Conservation (phyloP, 768 basidiomycete species). For the Mycena filopes region DNA sequence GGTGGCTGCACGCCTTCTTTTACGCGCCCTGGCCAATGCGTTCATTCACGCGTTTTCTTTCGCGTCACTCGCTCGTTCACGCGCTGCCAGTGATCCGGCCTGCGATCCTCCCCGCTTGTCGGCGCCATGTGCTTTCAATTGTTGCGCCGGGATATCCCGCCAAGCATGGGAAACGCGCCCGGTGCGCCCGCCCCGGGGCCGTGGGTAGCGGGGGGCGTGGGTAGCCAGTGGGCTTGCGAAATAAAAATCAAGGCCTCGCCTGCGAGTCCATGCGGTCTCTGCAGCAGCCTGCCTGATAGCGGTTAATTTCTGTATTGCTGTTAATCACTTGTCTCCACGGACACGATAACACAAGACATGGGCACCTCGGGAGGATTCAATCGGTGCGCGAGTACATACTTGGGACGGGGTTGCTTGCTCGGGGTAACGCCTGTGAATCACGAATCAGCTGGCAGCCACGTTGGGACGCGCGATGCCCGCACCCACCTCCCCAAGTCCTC, state of each 20-base stretch:
- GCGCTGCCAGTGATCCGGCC: conserved; percentile 9
- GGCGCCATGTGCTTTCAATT: conserved; percentile 21
- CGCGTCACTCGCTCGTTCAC: neutral
- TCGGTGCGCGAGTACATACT: too few relatives aligned
- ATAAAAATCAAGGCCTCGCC: too few relatives aligned
- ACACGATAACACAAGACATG: too few relatives aligned
- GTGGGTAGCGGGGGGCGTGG: neutral
- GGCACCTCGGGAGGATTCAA: too few relatives aligned
- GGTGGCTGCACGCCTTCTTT: neutral
- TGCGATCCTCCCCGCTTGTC: neutral
- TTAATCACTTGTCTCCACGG: too few relatives aligned
- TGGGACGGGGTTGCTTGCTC: too few relatives aligned
- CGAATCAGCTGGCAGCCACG: too few relatives aligned
- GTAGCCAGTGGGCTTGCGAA: neutral
- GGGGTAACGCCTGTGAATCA: too few relatives aligned
- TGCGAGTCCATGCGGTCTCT: too few relatives aligned
- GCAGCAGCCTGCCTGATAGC: too few relatives aligned
- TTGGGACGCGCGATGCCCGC: neutral
- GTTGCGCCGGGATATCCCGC: conserved; percentile 10
- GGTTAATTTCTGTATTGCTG: too few relatives aligned
- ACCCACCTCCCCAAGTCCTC: neutral
- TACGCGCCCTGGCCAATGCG: neutral
- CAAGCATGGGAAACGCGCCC: neutral
- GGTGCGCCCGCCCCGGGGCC: conserved; percentile 1
- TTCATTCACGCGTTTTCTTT: conserved; percentile 2